Conservation (phyloP, 768 basidiomycete genomes). For the Nidula microcarpa region DNA sequence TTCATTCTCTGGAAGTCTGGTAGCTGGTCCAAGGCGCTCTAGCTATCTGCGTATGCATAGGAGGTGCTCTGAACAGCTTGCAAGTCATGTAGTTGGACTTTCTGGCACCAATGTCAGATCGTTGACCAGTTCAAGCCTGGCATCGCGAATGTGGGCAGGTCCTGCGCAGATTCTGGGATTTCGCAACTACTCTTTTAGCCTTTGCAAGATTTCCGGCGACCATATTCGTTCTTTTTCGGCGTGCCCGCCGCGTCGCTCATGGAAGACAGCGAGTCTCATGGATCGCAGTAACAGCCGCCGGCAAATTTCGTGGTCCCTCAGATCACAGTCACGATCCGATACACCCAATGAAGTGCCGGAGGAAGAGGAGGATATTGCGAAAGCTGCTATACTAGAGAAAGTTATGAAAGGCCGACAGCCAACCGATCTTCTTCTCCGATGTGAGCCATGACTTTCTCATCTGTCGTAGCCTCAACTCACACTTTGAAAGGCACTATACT, state of each 20-base stretch:
- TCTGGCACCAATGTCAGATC: slow-evolving; percentile 8
- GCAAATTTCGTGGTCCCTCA: slow-evolving; percentile 31
- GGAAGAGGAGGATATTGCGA: slow-evolving; percentile 65
- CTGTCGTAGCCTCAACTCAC: slow-evolving; percentile 8
- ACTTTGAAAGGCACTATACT: slow-evolving; percentile 70
- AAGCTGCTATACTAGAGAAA: slow-evolving; percentile 75
- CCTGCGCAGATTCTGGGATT: not conserved
- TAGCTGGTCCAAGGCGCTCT: too few relatives aligned
- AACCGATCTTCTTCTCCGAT: slow-evolving; percentile 86
- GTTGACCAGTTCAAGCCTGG: not conserved
- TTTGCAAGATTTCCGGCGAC: not conserved
- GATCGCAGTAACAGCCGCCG: slow-evolving; percentile 6
- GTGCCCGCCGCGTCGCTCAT: not conserved
- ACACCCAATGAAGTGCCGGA: slow-evolving; percentile 28
- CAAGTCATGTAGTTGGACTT: slow-evolving; percentile 36
- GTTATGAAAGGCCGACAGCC: slow-evolving; percentile 86
- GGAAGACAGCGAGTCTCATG: not conserved
- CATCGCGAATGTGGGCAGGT: not conserved
- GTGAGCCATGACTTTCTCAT: slow-evolving; percentile 44
- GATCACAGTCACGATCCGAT: slow-evolving; percentile 19
- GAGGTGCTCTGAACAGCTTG: slow-evolving; percentile 22
- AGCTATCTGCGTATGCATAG: slow-evolving; percentile 42
- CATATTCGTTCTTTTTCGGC: not conserved
- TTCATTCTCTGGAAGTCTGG: too few relatives aligned
- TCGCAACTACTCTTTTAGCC: not conserved